Evolutionary conservation across 768 basidiomycete genomes (phyloP), one percentile per base, ranked within the genome.

Genomic region (Termitomyces titanicus): DNA sequence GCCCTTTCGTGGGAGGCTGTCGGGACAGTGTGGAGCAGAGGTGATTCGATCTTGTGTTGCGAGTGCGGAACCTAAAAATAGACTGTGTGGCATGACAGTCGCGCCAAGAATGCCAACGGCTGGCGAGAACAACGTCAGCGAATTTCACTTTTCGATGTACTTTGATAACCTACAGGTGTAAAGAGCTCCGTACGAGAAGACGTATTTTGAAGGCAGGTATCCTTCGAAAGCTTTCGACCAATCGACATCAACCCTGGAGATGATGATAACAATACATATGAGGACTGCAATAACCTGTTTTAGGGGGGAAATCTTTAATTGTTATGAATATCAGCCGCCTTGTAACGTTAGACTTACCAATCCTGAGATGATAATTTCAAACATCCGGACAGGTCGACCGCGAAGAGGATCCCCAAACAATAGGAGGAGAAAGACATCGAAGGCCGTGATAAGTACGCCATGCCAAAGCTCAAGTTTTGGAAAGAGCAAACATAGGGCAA

Each of bases 71-170:
- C 94, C 94, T 15, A 97, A 77, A 74, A 90, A 94, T n/a, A 97
- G 76, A 56, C 87, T 88, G 68, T 95, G 94, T 0, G 94, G 94
- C 94, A 95, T 95, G 56, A 94, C 86, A 3, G 92, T 97, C 1
- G 92, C 92, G 29, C 89, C 87, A 1, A 89, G 64, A 47, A 92
- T 85, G 35, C 88, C 88, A 51, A 89, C 82, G 29, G 85, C 84
- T 85, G 57, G 39, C 55, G 31, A 25, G 45, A 25, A 10, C 35
- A 12, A 46, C 3, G 37, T 46, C 9, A 51, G 39, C 15, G 33
- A 44, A 17, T 3, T 34, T 46, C 22, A n/a, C 27, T 49, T 10
- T 29, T 50, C 8, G 29, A 24, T 24, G 22, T 27, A 31, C 40
- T 58, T 15, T 34, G 17, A 15, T 22, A 38, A 51, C 81, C 40